phyloP scores from a whole-genome alignment of 1,139 yeast genomes.

The Debaryomyces fabryi region DNA sequence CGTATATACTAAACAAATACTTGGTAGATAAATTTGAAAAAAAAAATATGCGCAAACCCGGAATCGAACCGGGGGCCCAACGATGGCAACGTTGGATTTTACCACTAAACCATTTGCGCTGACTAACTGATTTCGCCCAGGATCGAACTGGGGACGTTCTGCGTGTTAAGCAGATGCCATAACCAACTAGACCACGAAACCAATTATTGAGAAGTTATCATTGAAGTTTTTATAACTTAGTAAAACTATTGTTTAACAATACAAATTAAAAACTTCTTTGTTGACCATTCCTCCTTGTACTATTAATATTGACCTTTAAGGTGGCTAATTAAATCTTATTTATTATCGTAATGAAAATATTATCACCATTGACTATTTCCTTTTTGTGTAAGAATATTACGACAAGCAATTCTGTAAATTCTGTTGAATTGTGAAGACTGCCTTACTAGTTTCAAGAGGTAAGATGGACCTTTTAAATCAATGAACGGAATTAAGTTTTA shows the following conservation, averaged over 20 bases:
- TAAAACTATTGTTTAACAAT: neutral
- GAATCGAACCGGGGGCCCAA: constrained; percentile 20
- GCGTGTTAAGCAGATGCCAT: constrained; percentile 99
- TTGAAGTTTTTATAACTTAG: neutral
- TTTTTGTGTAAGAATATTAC: neutral
- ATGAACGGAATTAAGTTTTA: neutral
- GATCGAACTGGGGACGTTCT: constrained; percentile 99
- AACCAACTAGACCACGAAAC: constrained; percentile 94
- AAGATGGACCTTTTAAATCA: neutral
- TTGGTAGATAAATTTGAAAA: no score
- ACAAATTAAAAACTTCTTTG: no score
- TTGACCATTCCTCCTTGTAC: no score
- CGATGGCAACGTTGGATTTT: constrained; percentile 18
- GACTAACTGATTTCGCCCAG: constrained; percentile 87
- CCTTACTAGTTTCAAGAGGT: neutral
- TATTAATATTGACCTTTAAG: no score
- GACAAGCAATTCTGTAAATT: neutral
- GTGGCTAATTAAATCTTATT: no score
- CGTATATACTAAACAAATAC: no score
- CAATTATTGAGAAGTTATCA: constrained; percentile 14
- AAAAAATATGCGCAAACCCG: constrained; percentile 17
- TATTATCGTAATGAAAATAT: no score
- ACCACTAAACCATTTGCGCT: constrained; percentile 19
- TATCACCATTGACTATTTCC: neutral
- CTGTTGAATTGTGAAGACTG: neutral